Evolutionary conservation across 331 rosid species (phyloP), one percentile per base, ranked within the genome.

Genomic region (Malus hybrid): DNA sequence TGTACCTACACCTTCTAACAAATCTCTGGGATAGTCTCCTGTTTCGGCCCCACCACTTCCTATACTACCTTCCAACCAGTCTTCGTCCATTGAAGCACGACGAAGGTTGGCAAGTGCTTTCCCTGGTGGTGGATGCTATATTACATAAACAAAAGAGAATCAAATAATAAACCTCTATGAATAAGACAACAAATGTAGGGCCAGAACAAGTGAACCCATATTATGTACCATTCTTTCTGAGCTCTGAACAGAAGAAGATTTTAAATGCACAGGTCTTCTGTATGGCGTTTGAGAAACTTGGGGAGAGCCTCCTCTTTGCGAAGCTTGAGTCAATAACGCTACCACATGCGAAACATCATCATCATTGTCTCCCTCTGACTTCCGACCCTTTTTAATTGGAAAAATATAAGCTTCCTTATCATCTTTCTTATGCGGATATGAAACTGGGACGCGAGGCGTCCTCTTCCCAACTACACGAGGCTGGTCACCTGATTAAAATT

Each of bases 381-480:
- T 89, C 73, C 73, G 71, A 61, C 70, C 80, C 80, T 73, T 85
- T 83, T 77, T 83, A 77, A 67, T 48, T 24, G 90, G 90, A 2
- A 85, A 90, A 70, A 70, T 71, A 83, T 73, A 79, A 78, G 32
- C 73, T 82, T 84, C 76, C 73, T 64, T 12, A 71, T 77, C 79
- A 74, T 87, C 89, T 76, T 76, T 86, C 83, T 67, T 84, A 71
- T 76, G 73, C 44, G 84, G 80, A 82, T 80, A 80, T 65, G 82
- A 78, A 78, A 89, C 77, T 50, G 95, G 95, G 75, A 83, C 13
- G 6, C 97, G 92, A 39, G 97, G 96, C 73, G 97, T 92, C 88
- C 97, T 84, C 85, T 90, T 90, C 80, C 94, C 92, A 75, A 88
- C 93, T 59, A 75, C 96, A 67, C 88, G 93, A 84, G 91, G 97